Evolutionary conservation across 805 yeast genomes (phyloP), one percentile per base, ranked within the genome.

Genomic region (Yamadazyma laniorum): DNA sequence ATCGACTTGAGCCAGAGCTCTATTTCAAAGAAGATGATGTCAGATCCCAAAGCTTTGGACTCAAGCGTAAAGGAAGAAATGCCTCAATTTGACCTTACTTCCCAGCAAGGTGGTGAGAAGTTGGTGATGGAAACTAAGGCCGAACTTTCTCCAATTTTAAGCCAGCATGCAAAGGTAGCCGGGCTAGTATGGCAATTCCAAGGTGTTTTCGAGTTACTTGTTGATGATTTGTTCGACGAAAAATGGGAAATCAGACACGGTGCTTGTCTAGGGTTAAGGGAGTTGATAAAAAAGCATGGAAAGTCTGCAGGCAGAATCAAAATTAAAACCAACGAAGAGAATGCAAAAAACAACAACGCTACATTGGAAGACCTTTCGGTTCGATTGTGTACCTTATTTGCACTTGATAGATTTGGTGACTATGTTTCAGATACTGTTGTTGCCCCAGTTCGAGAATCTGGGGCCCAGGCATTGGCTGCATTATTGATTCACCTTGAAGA

Each of bases 201-300:
- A 67, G 95, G 96, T 14, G 82, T 91, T 9, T 89, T 83, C 59
- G 97, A 87, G 55, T 65, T 89, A 16, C 62, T 93, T 26, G 64
- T 88, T 43, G 78, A 78, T 27, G 96, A 89, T 50, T 63, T 93
- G 42, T 87, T 87, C 55, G 81, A 82, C 44, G 95, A 87, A 28
- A 71, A 73, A 29, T 93, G 99, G 99, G 98, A 93, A 63, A 73
- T 82, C 12, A 77, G 99, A 50, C 99, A 93, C 62, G 99, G 99
- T 25, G 89, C 97, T 0, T 85, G 95, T 3, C 72, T 93, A 51
- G 98, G 98, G 0, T 65, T 93, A 26, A 73, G 98, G 55, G 99
- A 93, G 58, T 72, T 93, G 37, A 71, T 88, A 32, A 77, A 79
- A 43, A 80, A 77, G 43, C 98, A 90, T 50, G 96, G 96, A 0